Base-by-base conservation (phyloP, 2,329 filamentous ascomycete genomes). In the Phyllosticta capitalensis region DNA sequence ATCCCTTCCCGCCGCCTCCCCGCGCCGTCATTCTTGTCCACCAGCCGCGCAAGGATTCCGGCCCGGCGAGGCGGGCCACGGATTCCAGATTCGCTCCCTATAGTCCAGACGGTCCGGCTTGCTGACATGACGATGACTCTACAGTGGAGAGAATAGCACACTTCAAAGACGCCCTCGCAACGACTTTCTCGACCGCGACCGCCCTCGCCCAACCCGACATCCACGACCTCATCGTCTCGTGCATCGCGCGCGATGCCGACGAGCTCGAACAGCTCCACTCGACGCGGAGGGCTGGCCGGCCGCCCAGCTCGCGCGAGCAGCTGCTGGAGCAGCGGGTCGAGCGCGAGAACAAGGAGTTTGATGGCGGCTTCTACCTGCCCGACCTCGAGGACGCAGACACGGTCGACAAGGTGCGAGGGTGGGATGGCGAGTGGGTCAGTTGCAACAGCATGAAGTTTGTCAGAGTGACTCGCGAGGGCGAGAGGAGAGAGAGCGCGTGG, bases 351-450 rank as follows among this genome's bases (percentile, higher is more conserved):
- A 87, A 87, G 65, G 94, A 99, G 76, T 89, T 89, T 65, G 82
- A 86, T 63, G 84, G 85, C 57, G 94, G 94, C 0, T 95, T 96
- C 68, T 88, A 89, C 90, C 73, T 95, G 49, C 92, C 92, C 0
- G 89, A 96, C 69, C 76, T 96, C 58, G 82, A 84, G 59, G 81
- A 85, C 50, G 78, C 80, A 49, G 81, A 85, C 54, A 90, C 86
- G 65, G 74, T 89, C 56, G 74, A 79, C 60, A 80, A 82, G 64
- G 74, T 97, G 49, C 81, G 83, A 63, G 78, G 80, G 21, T 97
- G 91, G 90, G 88, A 90, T 64, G 88, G 89, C 3, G 83, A 88
- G 24, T 97, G 92, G 92, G 81, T 88, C 9, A 87, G 87, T 66
- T 79, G 96, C 63, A 83, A 85, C 33, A 86, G 82, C 9, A 72